A percentile compares a stretch with the other conserved stretches of the same genome.
Evolutionary conservation across 1,284 basidiomycete species (phyloP).

Genomic region (Ceratobasidium theobromae): DNA sequence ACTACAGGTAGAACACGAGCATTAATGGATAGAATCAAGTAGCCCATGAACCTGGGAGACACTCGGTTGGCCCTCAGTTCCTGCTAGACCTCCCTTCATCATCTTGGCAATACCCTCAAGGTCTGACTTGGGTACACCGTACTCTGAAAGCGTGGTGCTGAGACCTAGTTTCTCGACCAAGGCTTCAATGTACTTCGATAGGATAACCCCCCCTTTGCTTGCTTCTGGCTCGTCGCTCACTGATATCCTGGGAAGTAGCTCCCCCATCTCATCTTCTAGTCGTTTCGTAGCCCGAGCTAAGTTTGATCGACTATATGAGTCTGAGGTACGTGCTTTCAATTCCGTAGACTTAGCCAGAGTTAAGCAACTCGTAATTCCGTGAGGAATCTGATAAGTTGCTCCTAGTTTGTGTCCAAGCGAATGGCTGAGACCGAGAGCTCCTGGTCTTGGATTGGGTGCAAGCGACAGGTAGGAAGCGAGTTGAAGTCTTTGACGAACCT

Average conservation of each 20-base stretch:
- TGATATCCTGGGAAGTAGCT: not conserved
- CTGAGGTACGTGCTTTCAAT: not conserved
- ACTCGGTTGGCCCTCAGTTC: not conserved
- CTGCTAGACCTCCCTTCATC: constrained; percentile 12
- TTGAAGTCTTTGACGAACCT: constrained; percentile 66
- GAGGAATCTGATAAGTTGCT: constrained; percentile 72
- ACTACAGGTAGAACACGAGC: not conserved
- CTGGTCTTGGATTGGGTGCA: constrained; percentile 60
- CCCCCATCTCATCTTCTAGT: not conserved
- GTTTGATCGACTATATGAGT: constrained; percentile 13
- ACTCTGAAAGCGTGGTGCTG: not conserved
- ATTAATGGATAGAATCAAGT: not conserved
- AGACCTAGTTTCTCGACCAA: constrained; percentile 13
- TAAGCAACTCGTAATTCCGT: constrained; percentile 66
- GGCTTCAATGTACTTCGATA: not conserved
- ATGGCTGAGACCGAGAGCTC: constrained; percentile 72
- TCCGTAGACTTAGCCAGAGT: constrained; percentile 14
- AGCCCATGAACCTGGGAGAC: constrained; percentile 12
- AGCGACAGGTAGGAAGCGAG: constrained; percentile 78
- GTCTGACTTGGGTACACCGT: constrained; percentile 8
- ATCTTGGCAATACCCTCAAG: constrained; percentile 13
- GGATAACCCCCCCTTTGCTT: not conserved
- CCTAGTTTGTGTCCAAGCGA: constrained; percentile 74
- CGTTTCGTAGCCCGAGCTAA: constrained; percentile 2
- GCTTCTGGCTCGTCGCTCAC: not conserved